phyloP scores from a whole-genome alignment of 495 filamentous ascomycete species.

The Xylaria venustula region DNA sequence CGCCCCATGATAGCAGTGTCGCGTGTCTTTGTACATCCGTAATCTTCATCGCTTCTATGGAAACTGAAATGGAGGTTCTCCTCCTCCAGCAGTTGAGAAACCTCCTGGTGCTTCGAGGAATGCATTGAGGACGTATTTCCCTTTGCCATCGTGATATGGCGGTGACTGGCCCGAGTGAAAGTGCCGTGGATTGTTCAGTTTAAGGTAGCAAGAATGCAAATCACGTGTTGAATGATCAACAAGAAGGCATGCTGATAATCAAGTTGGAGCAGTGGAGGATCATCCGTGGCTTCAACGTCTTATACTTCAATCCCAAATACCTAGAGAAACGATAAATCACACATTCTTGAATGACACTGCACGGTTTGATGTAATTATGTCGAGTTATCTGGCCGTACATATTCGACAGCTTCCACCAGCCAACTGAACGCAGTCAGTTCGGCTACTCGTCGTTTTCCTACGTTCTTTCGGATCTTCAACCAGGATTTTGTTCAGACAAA shows the following conservation, averaged over 20 bases:
- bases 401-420: neutral
- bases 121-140: slow-evolving; percentile 39
- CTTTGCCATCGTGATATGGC: neutral
- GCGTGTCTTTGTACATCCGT: slow-evolving; percentile 12
- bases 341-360: neutral
- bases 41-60: neutral
- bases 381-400: neutral
- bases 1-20: slow-evolving; percentile 37
- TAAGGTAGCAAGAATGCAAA: neutral
- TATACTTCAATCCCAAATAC: neutral
- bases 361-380: neutral
- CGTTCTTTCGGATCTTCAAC: neutral
- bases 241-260: neutral
- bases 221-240: no score
- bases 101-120: slow-evolving; percentile 36
- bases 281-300: neutral
- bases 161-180: neutral
- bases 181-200: neutral
- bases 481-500: neutral
- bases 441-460: neutral
- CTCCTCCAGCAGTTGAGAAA: slow-evolving; percentile 32
- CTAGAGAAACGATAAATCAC: slow-evolving; percentile 1
- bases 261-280: neutral
- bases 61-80: slow-evolving; percentile 28
- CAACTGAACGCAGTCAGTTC: neutral